Base-by-base conservation (phyloP, 371 early-diverging fungal species). In the Blakeslea trispora region DNA sequence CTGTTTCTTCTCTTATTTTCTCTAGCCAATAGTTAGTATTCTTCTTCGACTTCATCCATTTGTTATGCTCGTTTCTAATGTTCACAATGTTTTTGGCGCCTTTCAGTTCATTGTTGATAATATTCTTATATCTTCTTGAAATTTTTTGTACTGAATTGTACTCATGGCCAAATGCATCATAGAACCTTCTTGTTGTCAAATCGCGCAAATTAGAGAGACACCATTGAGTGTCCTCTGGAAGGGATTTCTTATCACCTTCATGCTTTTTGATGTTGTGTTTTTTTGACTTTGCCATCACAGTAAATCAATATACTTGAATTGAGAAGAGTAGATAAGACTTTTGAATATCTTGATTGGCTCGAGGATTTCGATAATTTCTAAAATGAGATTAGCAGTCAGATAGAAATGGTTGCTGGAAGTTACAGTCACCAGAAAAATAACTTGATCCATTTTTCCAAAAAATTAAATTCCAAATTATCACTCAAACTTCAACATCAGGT, bases 101-200 rank as follows among this genome's bases (percentile, higher is more conserved):
- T 17, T 40, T 40, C 40, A 40, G 40, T 40, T 40, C 40, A 40
- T 40, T 40, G 40, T 40, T 40, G 17, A 40, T 40, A 40, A 40
- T 40, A 40, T 40, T 40, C 40, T 40, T 40, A 17, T 40, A 40
- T 40, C 40, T 40, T 40, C 40, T 40, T 40, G 40, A 40, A 40
- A 40, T 40, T 40, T 40, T 40, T 40, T 40, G 40, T 17, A 40
- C 40, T 40, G 40, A 40, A 40, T 40, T 40, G 40, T 40, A 40
- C 40, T 40, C 40, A 40, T 40, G 40, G 40, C 40, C 40, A 40
- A 40, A 40, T 40, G 40, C 40, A 40, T 40, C 40, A 40, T 40
- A 13, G 40, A 40, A 40, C 40, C 17, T 40, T 40, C 40, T 40
- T 40, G 40, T 40, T 40, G 40, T 40, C 40, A 40, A 40, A 17